A percentile compares a stretch with the other conserved stretches of the same genome.
Conservation (phyloP, 2,329 filamentous ascomycete genomes). For the Fusarium sp. region DNA sequence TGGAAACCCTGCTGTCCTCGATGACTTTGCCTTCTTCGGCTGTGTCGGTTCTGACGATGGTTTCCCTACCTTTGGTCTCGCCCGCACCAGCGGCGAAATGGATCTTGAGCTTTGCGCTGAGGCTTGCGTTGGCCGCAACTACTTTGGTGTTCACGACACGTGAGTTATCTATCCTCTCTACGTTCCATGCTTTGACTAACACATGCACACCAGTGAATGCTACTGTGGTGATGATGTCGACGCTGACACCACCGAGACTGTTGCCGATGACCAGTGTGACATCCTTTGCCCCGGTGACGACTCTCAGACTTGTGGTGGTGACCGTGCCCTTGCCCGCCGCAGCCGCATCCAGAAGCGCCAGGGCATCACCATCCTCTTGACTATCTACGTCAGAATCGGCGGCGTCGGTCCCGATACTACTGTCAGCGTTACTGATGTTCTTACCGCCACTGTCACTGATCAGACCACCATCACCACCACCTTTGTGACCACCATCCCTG, state of each 20-base stretch:
- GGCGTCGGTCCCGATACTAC: neutral
- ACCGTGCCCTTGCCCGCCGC: slow-evolving; percentile 24
- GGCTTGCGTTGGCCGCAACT: slow-evolving; percentile 41
- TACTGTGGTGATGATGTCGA: slow-evolving; percentile 44
- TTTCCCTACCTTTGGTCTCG: slow-evolving; percentile 46
- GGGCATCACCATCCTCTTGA: slow-evolving; percentile 42
- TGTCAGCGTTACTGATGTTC: slow-evolving; percentile 14
- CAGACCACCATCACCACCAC: slow-evolving; percentile 40
- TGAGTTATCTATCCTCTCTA: slow-evolving; percentile 20
- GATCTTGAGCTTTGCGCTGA: slow-evolving; percentile 47
- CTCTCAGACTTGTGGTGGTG: slow-evolving; percentile 42
- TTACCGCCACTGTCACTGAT: slow-evolving; percentile 36
- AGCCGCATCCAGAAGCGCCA: slow-evolving; percentile 40
- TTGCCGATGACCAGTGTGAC: slow-evolving; percentile 28
- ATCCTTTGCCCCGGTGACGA: slow-evolving; percentile 44
- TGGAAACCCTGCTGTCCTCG: slow-evolving; percentile 37
- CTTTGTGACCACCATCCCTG: slow-evolving; percentile 34
- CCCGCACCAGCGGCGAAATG: slow-evolving; percentile 32
- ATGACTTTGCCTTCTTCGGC: slow-evolving; percentile 46
- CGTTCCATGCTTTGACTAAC: neutral
- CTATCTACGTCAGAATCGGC: slow-evolving; percentile 38
- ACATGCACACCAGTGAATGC: slow-evolving; percentile 22
- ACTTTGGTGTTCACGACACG: slow-evolving; percentile 49
- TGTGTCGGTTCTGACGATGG: slow-evolving; percentile 43
- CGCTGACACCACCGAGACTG: slow-evolving; percentile 15